Evolutionary conservation across 2,329 filamentous ascomycete species (phyloP).

Genomic region (Sporothrix brasiliensis): DNA sequence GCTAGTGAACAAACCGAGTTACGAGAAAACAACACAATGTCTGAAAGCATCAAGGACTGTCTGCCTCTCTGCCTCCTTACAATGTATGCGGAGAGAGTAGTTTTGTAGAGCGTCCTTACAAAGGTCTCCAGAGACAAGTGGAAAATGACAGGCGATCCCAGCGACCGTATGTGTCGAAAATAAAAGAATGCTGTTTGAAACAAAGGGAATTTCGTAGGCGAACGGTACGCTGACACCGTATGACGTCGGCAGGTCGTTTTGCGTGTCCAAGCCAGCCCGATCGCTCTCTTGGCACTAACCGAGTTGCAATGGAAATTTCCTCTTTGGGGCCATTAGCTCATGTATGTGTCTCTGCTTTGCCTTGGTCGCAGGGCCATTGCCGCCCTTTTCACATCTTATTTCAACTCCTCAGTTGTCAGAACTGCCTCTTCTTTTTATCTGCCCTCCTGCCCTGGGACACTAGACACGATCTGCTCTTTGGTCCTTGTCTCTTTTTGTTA

Average conservation of each 20-base stretch:
- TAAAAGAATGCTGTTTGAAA: slow-evolving; percentile 16
- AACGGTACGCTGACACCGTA: not conserved
- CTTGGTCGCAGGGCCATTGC: slow-evolving; percentile 1
- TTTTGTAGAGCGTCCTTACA: not conserved
- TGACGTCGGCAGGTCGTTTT: slow-evolving; percentile 20
- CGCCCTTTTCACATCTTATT: slow-evolving; percentile 2
- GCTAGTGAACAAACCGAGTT: not conserved
- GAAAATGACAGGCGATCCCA: not conserved
- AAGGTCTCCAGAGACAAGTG: not conserved
- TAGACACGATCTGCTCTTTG: not conserved
- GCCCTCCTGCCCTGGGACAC: not conserved
- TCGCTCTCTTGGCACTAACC: not conserved
- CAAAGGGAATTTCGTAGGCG: not conserved
- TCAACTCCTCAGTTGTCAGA: not conserved
- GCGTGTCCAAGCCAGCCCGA: not conserved
- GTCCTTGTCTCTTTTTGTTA: not conserved
- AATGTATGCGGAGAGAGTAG: slow-evolving; percentile 3
- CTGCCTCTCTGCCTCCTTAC: not conserved
- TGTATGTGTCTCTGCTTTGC: not conserved
- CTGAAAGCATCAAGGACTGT: not conserved
- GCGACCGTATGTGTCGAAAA: not conserved
- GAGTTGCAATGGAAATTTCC: slow-evolving; percentile 3
- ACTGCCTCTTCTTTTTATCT: not conserved
- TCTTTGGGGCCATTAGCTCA: slow-evolving; percentile 2
- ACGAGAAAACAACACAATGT: not conserved